Conservation (phyloP, 345 rosid genomes). For the Dovyalis caffra region DNA sequence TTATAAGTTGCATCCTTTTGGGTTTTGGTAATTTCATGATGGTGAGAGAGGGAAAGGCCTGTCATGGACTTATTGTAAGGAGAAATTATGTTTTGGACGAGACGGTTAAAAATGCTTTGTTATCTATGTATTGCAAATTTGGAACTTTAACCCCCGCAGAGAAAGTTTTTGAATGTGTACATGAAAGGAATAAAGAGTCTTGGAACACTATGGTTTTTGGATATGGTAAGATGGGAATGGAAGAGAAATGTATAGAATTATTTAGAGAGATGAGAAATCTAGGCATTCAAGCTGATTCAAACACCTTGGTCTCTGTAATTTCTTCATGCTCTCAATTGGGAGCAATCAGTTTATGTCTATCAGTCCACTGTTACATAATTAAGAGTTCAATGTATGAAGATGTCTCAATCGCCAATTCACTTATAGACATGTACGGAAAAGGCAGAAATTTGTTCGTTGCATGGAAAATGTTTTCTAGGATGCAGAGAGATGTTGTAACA, state of each 20-base stretch:
- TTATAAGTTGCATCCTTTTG: constrained; percentile 51
- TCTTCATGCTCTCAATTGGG: constrained; percentile 51
- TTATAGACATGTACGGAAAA: constrained; percentile 65
- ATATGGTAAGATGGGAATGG: constrained; percentile 45
- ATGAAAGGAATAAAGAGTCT: constrained; percentile 34
- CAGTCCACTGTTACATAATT: constrained; percentile 52
- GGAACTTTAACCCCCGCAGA: constrained; percentile 43
- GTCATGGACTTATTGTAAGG: constrained; percentile 54
- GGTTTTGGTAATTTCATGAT: constrained; percentile 47
- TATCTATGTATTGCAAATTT: constrained; percentile 64
- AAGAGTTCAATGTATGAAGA: constrained; percentile 33
- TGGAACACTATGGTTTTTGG: constrained; percentile 57
- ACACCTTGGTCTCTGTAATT: constrained; percentile 48
- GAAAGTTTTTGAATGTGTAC: constrained; percentile 37
- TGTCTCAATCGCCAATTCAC: constrained; percentile 45
- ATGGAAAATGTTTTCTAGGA: constrained; percentile 41
- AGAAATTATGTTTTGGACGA: constrained; percentile 38
- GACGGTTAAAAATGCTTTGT: constrained; percentile 43
- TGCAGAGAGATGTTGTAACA: constrained; percentile 39
- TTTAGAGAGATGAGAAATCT: constrained; percentile 47
- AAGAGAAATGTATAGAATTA: constrained; percentile 39
- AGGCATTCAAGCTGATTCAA: constrained; percentile 41
- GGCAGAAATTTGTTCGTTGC: constrained; percentile 43
- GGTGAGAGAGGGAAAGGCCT: constrained; percentile 49
- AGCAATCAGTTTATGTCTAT: constrained; percentile 40